Evolutionary conservation across 768 basidiomycete species (phyloP).

Genomic region (Dioszegia aurantiaca): DNA sequence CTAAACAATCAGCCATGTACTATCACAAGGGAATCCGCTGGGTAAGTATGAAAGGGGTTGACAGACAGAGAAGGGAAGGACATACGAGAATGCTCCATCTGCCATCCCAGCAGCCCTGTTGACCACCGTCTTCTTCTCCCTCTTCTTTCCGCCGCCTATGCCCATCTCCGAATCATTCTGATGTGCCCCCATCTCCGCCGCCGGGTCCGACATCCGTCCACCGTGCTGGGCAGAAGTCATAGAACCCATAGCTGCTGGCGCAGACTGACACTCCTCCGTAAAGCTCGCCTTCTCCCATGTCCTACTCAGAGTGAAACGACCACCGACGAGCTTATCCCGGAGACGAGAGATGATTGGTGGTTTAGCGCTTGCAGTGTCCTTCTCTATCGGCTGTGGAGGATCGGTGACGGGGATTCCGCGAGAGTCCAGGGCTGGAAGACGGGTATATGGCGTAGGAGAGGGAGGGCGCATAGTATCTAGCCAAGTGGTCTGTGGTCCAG

Average conservation of each 20-base stretch:
- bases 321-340: background rate
- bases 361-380: background rate
- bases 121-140: background rate
- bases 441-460: background rate
- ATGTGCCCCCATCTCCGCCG: no score
- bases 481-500: background rate
- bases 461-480: background rate
- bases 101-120: background rate
- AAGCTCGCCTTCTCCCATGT: constrained; percentile 19
- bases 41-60: background rate
- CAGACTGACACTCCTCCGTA: constrained; percentile 10
- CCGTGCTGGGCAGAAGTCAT: background rate
- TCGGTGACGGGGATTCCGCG: background rate
- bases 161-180: background rate
- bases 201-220: background rate
- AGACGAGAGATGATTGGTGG: constrained; percentile 17
- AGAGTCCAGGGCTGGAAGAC: background rate
- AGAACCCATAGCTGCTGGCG: constrained; percentile 6
- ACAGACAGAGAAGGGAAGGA: background rate
- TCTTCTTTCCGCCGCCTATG: constrained; percentile 1
- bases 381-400: background rate
- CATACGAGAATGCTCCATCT: constrained; percentile 5
- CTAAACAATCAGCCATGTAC: background rate
- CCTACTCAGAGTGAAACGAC: constrained; percentile 8
- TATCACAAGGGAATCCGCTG: no score